Conservation (phyloP, 441 rosid species). For the Croton setiger region DNA sequence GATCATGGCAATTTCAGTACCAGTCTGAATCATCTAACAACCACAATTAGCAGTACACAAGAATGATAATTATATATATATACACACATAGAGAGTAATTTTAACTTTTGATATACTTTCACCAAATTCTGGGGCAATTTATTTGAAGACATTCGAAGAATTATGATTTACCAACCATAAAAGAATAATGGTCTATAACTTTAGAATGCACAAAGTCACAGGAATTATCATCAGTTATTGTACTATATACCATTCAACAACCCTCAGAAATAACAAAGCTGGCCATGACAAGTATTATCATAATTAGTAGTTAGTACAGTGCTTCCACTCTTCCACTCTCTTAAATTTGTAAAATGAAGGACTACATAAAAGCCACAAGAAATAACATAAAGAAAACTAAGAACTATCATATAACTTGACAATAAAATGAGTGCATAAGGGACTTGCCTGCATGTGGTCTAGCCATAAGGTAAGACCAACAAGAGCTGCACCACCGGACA, state of each 20-base stretch:
- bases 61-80: no score
- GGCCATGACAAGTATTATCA: background rate
- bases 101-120: background rate
- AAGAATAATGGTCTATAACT: background rate
- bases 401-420: background rate
- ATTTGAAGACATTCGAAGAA: background rate
- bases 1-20: background rate
- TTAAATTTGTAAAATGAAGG: background rate
- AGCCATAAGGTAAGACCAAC: constrained; percentile 96
- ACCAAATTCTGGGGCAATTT: background rate
- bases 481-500: constrained; percentile 96
- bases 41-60: background rate
- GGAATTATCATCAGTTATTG: background rate
- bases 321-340: background rate
- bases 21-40: background rate
- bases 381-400: background rate
- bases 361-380: background rate
- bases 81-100: background rate
- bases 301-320: background rate
- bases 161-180: background rate
- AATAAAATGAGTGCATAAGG: background rate
- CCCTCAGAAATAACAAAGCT: background rate
- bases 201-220: background rate
- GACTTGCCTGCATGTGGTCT: constrained; percentile 88
- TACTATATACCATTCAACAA: background rate